Evolutionary conservation across 805 yeast species (phyloP).

Genomic region (Barnettozyma vustinii): DNA sequence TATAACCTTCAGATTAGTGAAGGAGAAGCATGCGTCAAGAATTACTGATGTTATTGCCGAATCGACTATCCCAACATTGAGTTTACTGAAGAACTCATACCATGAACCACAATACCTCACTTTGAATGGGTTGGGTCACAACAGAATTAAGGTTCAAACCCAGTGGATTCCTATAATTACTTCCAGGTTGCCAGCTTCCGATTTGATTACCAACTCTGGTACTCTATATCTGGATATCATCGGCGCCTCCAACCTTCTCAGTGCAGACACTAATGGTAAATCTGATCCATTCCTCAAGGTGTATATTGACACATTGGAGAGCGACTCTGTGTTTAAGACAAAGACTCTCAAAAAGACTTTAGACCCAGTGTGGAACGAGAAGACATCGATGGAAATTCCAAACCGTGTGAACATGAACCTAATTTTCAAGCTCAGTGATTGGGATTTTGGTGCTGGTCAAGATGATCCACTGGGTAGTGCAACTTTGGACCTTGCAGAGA

Average conservation of each 20-base stretch:
- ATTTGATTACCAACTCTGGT: constrained; percentile 74
- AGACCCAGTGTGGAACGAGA: constrained; percentile 87
- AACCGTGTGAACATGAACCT: constrained; percentile 60
- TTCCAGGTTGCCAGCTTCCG: constrained; percentile 61
- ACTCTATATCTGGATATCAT: constrained; percentile 53
- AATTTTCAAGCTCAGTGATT: constrained; percentile 62
- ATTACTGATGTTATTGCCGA: constrained; percentile 56
- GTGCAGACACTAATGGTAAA: constrained; percentile 90
- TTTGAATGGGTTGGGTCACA: constrained; percentile 46
- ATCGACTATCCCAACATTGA: constrained; percentile 57
- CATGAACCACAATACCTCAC: constrained; percentile 52
- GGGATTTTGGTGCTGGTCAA: constrained; percentile 89
- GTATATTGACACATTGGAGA: constrained; percentile 52
- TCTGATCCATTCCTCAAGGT: constrained; percentile 87
- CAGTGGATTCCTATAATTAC: constrained; percentile 77
- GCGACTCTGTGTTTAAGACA: constrained; percentile 60
- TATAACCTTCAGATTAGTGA: constrained; percentile 55
- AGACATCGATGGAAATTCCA: constrained; percentile 45
- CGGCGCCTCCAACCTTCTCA: constrained; percentile 61
- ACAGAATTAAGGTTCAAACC: constrained; percentile 51
- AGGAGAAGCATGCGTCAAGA: constrained; percentile 48
- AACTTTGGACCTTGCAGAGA: constrained; percentile 46
- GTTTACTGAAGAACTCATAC: constrained; percentile 61
- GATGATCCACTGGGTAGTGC: constrained; percentile 80
- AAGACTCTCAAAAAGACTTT: constrained; percentile 81